phyloP scores from a whole-genome alignment of 371 early-diverging fungal genomes.

The Saksenaea oblongispora region DNA sequence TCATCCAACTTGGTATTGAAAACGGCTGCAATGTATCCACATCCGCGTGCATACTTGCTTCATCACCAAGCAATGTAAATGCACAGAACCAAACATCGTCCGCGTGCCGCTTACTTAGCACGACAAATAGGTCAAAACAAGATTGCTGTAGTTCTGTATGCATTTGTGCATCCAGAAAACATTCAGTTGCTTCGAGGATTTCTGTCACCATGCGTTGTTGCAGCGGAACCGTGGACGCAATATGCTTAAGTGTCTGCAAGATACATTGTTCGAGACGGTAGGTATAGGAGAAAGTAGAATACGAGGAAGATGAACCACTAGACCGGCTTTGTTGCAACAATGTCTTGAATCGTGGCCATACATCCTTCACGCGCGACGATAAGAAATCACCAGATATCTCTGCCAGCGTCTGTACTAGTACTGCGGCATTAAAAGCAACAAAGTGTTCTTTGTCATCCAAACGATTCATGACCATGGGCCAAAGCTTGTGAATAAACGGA shows the following conservation, averaged over 20 bases:
- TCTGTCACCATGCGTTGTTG: slow-evolving; percentile 21
- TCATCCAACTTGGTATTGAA: slow-evolving; percentile 33
- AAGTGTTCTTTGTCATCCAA: slow-evolving; percentile 50
- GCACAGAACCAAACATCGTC: slow-evolving; percentile 48
- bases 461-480: slow-evolving; percentile 54
- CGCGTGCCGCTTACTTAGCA: slow-evolving; percentile 27
- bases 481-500: slow-evolving; percentile 52
- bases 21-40: slow-evolving; percentile 14
- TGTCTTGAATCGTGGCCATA: slow-evolving; percentile 50
- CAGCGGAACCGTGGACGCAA: slow-evolving; percentile 28
- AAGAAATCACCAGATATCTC: slow-evolving; percentile 49
- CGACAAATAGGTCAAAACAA: slow-evolving; percentile 22
- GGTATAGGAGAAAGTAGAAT: slow-evolving; percentile 38
- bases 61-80: slow-evolving; percentile 16
- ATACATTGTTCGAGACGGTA: slow-evolving; percentile 37
- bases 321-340: slow-evolving; percentile 24
- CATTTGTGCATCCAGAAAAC: slow-evolving; percentile 25
- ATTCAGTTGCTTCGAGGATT: slow-evolving; percentile 28
- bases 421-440: slow-evolving; percentile 53
- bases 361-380: slow-evolving; percentile 39
- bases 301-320: slow-evolving; percentile 12
- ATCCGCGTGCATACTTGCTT: not conserved
- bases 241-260: slow-evolving; percentile 26
- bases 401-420: slow-evolving; percentile 33
- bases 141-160: slow-evolving; percentile 31